Evolutionary conservation across 768 basidiomycete genomes (phyloP), one percentile per base, ranked within the genome.

Genomic region (Hypholoma fasciculare): DNA sequence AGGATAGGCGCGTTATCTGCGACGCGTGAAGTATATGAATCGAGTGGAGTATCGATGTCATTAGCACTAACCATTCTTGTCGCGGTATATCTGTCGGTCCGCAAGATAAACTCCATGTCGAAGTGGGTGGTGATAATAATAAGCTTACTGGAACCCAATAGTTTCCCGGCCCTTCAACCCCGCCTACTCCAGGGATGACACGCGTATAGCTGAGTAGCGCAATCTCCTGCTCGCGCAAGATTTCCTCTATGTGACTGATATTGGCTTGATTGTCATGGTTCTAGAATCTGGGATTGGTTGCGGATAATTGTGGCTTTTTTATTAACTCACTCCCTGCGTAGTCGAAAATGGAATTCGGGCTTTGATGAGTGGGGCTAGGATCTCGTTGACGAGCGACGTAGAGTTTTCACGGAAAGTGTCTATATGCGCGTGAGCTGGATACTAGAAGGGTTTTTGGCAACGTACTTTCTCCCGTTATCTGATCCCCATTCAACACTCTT

Each of bases 81-180:
- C 58, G 13, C 59, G 61, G 50, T 57, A 65, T 14, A 63, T 59
- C 66, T 67, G 16, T 17, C 23, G 30, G 30, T 5, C 30, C 30
- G 30, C 9, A 34, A 2, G 6, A 34, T 34, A 34, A 7, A 9
- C 6, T 9, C 9, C 30, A 6, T 34, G 30, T 34, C 30, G 30
- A 34, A 34, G 7, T 34, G 30, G 30, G 30, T 9, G 30, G 9
- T 34, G 6, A 34, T 34, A 9, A 34, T 34, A 34, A 23, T 54
- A n/a, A n/a, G 60, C 67, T 54, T 54, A 91, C 83, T 3, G 90
- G 89, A 37, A 92, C 86, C 90, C 89, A 90, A 63, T 90, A 90
- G 60, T 85, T 90, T 30, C 84, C 87, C 1, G 84, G 82, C 7
- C 89, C 88, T 26, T 79, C 81, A 23, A 68, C 65, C 0, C 88